phyloP scores from a whole-genome alignment of 2,329 filamentous ascomycete genomes.

The Xylariaceae sp. region DNA sequence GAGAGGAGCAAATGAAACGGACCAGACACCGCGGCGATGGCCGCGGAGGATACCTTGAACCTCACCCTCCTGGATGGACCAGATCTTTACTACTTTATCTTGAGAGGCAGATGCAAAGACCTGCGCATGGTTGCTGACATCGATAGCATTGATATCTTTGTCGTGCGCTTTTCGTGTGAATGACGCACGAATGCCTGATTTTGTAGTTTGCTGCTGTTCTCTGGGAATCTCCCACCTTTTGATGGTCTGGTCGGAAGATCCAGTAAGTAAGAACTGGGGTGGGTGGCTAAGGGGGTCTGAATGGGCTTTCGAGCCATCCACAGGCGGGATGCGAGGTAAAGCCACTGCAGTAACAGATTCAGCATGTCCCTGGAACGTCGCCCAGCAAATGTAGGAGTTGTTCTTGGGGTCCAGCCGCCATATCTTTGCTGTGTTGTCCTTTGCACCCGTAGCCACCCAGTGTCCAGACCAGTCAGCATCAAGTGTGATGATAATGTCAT shows the following conservation, averaged over 20 bases:
- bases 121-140: conserved; percentile 66
- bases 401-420: conserved; percentile 79
- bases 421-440: conserved; percentile 89
- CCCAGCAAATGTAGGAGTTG: conserved; percentile 71
- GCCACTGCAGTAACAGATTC: conserved; percentile 90
- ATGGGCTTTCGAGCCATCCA: conserved; percentile 63
- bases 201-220: conserved; percentile 41
- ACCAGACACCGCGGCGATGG: conserved; percentile 94
- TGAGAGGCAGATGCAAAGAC: conserved; percentile 95
- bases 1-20: conserved; percentile 80
- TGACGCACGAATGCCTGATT: conserved; percentile 57
- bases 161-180: conserved; percentile 96
- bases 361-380: conserved; percentile 82
- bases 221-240: conserved; percentile 85
- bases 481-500: conserved; percentile 91
- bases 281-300: conserved; percentile 71
- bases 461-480: conserved; percentile 95
- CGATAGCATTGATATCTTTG: conserved; percentile 96
- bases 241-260: conserved; percentile 90
- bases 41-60: conserved; percentile 86
- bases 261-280: conserved; percentile 79
- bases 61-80: conserved; percentile 84
- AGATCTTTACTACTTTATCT: conserved; percentile 95
- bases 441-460: conserved; percentile 93
- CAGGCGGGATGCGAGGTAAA: conserved; percentile 65